Conservation (phyloP, 768 basidiomycete species). For the Tylopilus rubrobrunneus region DNA sequence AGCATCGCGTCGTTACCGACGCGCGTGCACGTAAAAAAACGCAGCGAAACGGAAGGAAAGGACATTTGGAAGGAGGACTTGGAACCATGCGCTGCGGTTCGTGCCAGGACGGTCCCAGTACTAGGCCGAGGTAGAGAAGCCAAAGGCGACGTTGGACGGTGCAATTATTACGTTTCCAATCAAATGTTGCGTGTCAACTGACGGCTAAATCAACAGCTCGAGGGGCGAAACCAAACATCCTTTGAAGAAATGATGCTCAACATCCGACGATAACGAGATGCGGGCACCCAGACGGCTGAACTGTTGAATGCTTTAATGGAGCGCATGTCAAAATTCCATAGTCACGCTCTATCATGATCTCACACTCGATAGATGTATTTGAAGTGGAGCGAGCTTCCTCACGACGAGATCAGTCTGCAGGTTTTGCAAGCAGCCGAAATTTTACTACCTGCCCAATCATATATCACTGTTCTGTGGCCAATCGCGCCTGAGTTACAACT, state of each 20-base stretch:
- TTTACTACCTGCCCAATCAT: no score
- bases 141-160: conserved; percentile 35
- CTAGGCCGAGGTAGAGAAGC: conserved; percentile 41
- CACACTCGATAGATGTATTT: conserved; percentile 38
- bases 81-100: conserved; percentile 57
- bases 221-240: conserved; percentile 49
- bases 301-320: conserved; percentile 52
- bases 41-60: conserved; percentile 39
- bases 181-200: neutral
- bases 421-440: conserved; percentile 38
- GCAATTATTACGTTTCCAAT: conserved; percentile 19
- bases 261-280: conserved; percentile 39
- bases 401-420: conserved; percentile 55
- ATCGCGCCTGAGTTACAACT: no score
- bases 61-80: conserved; percentile 61
- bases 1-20: conserved; percentile 58
- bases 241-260: conserved; percentile 49
- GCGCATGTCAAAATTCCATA: conserved; percentile 32
- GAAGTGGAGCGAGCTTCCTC: conserved; percentile 53
- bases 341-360: neutral
- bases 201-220: conserved; percentile 39
- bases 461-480: no score
- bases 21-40: conserved; percentile 54
- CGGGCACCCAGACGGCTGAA: conserved; percentile 41
- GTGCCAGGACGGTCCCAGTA: conserved; percentile 60